These are phyloP conservation scores for Aspergillus pseudotamarii DNA, from an alignment of 2,329 filamentous ascomycete species.

Conservation along the genomic window DNA sequence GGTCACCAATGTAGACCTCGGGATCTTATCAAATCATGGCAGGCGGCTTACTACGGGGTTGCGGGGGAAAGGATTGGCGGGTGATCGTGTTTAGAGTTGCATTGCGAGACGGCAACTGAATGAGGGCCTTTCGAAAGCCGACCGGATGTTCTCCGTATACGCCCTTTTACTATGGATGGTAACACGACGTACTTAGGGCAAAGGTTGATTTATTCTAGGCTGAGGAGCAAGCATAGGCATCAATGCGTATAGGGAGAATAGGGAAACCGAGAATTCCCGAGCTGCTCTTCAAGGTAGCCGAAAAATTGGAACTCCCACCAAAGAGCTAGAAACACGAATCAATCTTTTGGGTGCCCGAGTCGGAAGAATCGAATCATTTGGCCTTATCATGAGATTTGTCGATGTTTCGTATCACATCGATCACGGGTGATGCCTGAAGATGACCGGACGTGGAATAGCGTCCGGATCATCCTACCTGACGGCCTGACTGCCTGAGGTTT, in stretches of 20 bases:
- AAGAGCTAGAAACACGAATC: neutral
- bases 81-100: slow-evolving; percentile 5
- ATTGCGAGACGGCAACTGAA: neutral
- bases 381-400: neutral
- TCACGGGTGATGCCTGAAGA: slow-evolving; percentile 1
- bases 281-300: neutral
- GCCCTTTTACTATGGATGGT: neutral
- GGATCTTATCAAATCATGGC: neutral
- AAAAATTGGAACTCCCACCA: neutral
- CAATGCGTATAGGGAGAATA: neutral
- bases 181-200: neutral
- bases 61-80: neutral
- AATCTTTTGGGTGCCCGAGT: neutral
- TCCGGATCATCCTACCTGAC: neutral
- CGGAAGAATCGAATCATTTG: neutral
- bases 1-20: slow-evolving; percentile 4
- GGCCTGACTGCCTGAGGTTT: slow-evolving; percentile 2
- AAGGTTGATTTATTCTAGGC: neutral
- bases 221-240: neutral
- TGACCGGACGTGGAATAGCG: neutral
- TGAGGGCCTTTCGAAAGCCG: neutral
- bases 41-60: slow-evolving; percentile 1
- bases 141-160: neutral
- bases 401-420: neutral
- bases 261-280: neutral